Percentiles rank a stretch among this genome's conserved stretches.
Evolutionary conservation across 2,329 filamentous ascomycete genomes (phyloP).

Genomic region (Curvularia lunata): DNA sequence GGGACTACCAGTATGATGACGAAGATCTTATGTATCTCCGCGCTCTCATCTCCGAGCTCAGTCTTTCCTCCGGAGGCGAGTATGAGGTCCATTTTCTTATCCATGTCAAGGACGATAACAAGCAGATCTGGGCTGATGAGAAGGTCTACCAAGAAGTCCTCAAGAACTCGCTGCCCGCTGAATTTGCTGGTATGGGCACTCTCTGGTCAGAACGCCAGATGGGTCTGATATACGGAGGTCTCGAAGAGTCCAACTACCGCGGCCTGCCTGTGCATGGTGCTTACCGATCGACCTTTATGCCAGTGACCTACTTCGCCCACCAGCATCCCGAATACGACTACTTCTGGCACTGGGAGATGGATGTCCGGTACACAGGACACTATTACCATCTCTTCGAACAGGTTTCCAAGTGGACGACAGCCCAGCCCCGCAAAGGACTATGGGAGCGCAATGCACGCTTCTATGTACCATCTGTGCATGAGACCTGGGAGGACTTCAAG

Average conservation of each 20-base stretch:
- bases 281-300: conserved; percentile 83
- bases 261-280: conserved; percentile 72
- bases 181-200: conserved; percentile 60
- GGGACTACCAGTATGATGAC: conserved; percentile 76
- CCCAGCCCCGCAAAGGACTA: conserved; percentile 72
- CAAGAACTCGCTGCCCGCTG: conserved; percentile 54
- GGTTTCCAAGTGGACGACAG: conserved; percentile 68
- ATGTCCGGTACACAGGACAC: conserved; percentile 87
- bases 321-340: conserved; percentile 87
- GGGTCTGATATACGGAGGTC: conserved; percentile 60
- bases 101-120: conserved; percentile 79
- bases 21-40: conserved; percentile 85
- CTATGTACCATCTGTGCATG: conserved; percentile 74
- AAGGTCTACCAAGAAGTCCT: conserved; percentile 73
- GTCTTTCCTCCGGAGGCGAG: conserved; percentile 78
- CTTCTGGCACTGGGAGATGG: conserved; percentile 97
- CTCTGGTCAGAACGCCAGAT: conserved; percentile 61
- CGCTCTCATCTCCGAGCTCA: conserved; percentile 78
- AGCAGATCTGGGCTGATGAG: conserved; percentile 82
- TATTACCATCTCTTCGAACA: conserved; percentile 80
- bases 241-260: conserved; percentile 58
- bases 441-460: conserved; percentile 81
- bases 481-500: conserved; percentile 74
- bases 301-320: conserved; percentile 90
- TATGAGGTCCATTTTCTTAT: conserved; percentile 84